Base-by-base conservation (phyloP, 768 basidiomycete genomes). In the Hericium coralloides region DNA sequence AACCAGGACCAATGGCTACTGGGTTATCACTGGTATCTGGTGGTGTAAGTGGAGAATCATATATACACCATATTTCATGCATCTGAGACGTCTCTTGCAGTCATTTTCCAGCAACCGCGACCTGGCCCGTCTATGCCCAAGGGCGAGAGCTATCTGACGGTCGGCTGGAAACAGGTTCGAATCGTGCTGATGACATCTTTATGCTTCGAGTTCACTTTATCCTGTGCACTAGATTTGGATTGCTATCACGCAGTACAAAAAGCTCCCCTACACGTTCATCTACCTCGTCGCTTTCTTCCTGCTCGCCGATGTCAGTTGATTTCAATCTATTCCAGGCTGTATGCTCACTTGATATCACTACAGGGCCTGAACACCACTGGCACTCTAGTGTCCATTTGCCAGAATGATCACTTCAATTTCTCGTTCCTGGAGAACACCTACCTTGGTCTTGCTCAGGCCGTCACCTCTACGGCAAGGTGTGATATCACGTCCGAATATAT, bases 161-260 rank as follows among this genome's bases (percentile, higher is more conserved):
- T 94, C 48, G 92, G 92, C 45, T 92, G 87, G 86, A 91, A 88
- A 65, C 89, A 92, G 75, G 87, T 82, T 57, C n/a, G 48, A 31
- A 18, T 18, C 9, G 37, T 4, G 31, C 25, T 31, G 8, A 15
- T n/a, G 39, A 49, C 18, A 49, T 25, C 3, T 36, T 23, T 51
- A 25, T 48, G 2, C 15, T 36, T 26, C 31, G 23, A 38, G 23
- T 37, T 56, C 12, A n/a, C 14, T 45, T 17, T 12, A 12, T 20
- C 49, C n/a, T 2, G 25, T 43, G 15, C 26, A 58, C 2, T 60
- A 91, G 85, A 89, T 93, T 52, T 92, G 89, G 84, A 72, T 77
- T 14, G 87, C 89, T 0, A 65, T 79, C 58, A 85, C 83, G 64
- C 83, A 92, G 59, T 91, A 87, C 69, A 87, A 82, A 69, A 76